Evolutionary conservation across 2,329 filamentous ascomycete genomes (phyloP).

Genomic region (Berkeleyomyces basicola): DNA sequence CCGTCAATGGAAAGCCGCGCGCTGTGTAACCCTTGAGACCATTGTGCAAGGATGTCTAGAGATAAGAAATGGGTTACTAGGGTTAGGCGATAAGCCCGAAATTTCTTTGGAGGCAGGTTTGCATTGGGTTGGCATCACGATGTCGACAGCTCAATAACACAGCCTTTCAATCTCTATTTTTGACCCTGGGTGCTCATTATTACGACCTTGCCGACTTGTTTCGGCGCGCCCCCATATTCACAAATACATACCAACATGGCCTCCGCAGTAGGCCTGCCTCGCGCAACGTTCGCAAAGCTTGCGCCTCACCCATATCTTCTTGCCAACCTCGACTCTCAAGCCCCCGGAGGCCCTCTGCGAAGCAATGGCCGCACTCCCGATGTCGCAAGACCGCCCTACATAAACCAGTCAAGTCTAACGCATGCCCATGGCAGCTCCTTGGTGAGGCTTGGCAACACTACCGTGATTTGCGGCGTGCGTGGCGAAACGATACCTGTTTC

Average conservation of each 20-base stretch:
- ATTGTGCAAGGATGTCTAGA: neutral
- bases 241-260: slow-evolving; percentile 15
- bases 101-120: neutral
- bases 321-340: slow-evolving; percentile 53
- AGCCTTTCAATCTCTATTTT: neutral
- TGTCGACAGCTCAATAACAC: neutral
- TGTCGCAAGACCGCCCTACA: slow-evolving; percentile 52
- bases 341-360: slow-evolving; percentile 35
- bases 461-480: slow-evolving; percentile 84
- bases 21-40: neutral
- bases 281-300: slow-evolving; percentile 72
- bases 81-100: slow-evolving; percentile 2
- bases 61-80: neutral
- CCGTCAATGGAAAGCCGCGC: no score
- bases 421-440: slow-evolving; percentile 84
- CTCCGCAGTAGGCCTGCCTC: slow-evolving; percentile 27
- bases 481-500: slow-evolving; percentile 65
- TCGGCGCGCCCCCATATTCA: no score
- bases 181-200: no score
- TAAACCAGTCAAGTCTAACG: slow-evolving; percentile 71
- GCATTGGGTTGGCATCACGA: neutral
- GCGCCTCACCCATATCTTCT: slow-evolving; percentile 80
- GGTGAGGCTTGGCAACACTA: slow-evolving; percentile 75
- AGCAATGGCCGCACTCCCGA: slow-evolving; percentile 64
- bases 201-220: neutral